Evolutionary conservation across 768 basidiomycete genomes (phyloP).

Genomic region (Lentinus brumalis): DNA sequence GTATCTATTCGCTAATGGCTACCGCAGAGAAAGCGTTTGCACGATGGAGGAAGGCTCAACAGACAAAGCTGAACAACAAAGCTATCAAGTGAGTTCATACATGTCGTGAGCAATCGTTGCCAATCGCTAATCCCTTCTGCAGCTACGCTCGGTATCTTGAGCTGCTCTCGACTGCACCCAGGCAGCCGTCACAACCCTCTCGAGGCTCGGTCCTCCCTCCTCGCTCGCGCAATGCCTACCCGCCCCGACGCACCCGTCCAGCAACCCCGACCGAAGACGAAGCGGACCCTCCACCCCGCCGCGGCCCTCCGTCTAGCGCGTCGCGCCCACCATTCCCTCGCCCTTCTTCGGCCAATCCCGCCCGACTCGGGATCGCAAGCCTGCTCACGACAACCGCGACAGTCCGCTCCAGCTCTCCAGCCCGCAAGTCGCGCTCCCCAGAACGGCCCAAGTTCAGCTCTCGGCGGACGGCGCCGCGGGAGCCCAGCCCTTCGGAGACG

Average conservation of each 20-base stretch:
- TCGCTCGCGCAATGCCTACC: constrained; percentile 4
- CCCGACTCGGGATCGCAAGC: constrained; percentile 39
- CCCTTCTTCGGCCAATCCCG: constrained; percentile 25
- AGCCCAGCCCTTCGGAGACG: constrained; percentile 37
- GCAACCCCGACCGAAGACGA: constrained; percentile 17
- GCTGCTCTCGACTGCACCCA: constrained; percentile 58
- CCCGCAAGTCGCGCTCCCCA: constrained; percentile 28
- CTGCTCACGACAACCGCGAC: constrained; percentile 37
- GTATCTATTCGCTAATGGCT: constrained; percentile 7
- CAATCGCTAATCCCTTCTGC: constrained; percentile 16
- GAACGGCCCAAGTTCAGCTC: constrained; percentile 34
- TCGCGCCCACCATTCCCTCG: not conserved
- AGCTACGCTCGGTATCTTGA: constrained; percentile 85
- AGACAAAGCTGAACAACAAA: constrained; percentile 72
- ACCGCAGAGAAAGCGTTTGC: constrained; percentile 53
- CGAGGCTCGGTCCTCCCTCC: constrained; percentile 27
- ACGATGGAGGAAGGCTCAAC: constrained; percentile 70
- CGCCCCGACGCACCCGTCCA: constrained; percentile 11
- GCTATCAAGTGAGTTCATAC: constrained; percentile 73
- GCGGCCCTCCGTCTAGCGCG: constrained; percentile 10
- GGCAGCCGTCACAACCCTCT: constrained; percentile 29
- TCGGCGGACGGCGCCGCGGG: constrained; percentile 34
- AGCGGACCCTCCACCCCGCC: constrained; percentile 2
- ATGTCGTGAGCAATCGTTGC: constrained; percentile 7
- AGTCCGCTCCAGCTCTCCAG: constrained; percentile 17